Base-by-base conservation (phyloP, 2,329 filamentous ascomycete species). In the Dactylellina drechsleri region DNA sequence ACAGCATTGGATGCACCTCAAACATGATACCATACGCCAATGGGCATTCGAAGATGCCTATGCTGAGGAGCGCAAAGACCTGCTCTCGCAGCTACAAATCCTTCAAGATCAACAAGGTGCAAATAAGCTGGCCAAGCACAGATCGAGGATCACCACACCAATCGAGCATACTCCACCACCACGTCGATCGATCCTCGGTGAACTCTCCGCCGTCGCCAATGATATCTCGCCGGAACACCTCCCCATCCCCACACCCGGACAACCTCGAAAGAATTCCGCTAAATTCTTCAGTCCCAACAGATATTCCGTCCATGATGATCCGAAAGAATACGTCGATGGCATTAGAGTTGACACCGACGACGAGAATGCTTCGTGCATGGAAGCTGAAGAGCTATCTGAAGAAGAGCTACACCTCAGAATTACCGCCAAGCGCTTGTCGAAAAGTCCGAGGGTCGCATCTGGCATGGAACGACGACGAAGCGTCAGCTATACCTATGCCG, bases 1-100 rank as follows among this genome's bases (percentile, higher is more conserved):
- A 81, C 95, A 99, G 83, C 95, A 99, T 83, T 99, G 95, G 95
- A 87, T 99, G 65, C 95, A 99, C 81, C 87, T 99, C 77, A 97
- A 99, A 84, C 95, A 99, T 83, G 91, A 91, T 41, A 90, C 91
- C 41, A 99, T 99, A 88, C 89, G 95, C n/a, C 93, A 98, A 83
- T 99, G 95, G 95, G 98, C 93, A 92, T 86, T 88, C 77, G 89
- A 91, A 80, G 90, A 92, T 80, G 86, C 85, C 52, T 81, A 80
- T 41, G 81, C 82, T 68, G 77, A 80, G 65, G 81, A 81, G 50
- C 87, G 95, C 80, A 92, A 93, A 83, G 91, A 94, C 83, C 91
- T 93, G 80, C 84, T 94, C 70, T 91, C 93, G 66, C 88, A 86
- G 81, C 83, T 89, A 64, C 83, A 87, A 54, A 41, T 70, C n/a